These are phyloP conservation scores for Geranium brycei DNA, from an alignment of 345 rosid genomes.

Conservation along the genomic window DNA sequence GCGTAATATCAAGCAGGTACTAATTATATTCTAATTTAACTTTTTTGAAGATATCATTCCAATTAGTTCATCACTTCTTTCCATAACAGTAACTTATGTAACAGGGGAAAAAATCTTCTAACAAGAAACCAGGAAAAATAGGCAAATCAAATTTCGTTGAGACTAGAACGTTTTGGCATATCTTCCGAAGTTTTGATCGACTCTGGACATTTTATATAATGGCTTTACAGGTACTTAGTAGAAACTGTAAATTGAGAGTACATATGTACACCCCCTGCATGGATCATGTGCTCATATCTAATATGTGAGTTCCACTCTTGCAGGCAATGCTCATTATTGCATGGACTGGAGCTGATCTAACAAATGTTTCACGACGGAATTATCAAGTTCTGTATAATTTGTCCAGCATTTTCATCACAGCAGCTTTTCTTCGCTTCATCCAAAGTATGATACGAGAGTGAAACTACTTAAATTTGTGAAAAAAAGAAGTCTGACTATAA, in stretches of 20 bases:
- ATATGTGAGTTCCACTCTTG: constrained; percentile 2
- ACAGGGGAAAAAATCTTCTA: constrained; percentile 51
- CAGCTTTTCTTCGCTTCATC: constrained; percentile 74
- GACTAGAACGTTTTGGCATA: constrained; percentile 89
- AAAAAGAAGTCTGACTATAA: background rate
- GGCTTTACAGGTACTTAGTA: constrained; percentile 59
- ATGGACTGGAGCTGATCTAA: constrained; percentile 47
- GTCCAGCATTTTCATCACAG: constrained; percentile 90
- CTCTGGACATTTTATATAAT: constrained; percentile 85
- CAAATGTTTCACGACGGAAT: constrained; percentile 46
- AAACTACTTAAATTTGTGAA: background rate
- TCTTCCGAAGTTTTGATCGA: constrained; percentile 87
- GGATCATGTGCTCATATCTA: background rate
- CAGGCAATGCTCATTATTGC: constrained; percentile 84
- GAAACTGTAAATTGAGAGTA: background rate
- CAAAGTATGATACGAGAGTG: constrained; percentile 45
- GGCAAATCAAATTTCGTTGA: constrained; percentile 94
- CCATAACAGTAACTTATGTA: constrained; percentile 8
- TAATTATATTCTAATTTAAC: constrained; percentile 10
- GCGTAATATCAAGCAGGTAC: constrained; percentile 34
- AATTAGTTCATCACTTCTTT: constrained; percentile 1
- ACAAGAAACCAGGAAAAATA: constrained; percentile 40
- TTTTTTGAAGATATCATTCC: background rate
- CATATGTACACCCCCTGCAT: constrained; percentile 6
- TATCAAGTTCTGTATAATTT: constrained; percentile 37